phyloP scores from a whole-genome alignment of 306 rosid species.

The Phaseolus lunatus region DNA sequence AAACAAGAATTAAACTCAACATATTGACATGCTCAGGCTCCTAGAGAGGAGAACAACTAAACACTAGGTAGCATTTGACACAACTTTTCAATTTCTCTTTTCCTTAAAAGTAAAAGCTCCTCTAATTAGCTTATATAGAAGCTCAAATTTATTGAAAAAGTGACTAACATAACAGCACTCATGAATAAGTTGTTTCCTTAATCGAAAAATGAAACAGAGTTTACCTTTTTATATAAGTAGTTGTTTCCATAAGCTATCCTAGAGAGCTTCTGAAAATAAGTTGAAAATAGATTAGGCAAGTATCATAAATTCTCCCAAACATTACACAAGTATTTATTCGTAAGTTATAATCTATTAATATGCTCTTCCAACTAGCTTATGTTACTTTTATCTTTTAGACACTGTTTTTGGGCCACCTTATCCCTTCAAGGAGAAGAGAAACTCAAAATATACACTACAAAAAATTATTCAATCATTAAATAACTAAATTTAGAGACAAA shows the following conservation, averaged over 20 bases:
- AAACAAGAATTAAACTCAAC: not conserved
- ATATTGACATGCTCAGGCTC: not conserved
- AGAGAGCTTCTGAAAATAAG: too few species aligned
- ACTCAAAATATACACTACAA: not conserved
- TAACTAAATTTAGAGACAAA: too few species aligned
- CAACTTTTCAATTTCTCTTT: not conserved
- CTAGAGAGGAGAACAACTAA: not conserved
- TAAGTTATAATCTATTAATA: not conserved
- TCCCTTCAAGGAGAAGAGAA: not conserved
- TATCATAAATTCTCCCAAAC: too few species aligned
- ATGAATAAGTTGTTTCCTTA: too few species aligned
- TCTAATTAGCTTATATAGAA: not conserved
- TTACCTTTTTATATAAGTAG: too few species aligned
- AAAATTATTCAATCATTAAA: too few species aligned
- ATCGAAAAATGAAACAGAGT: too few species aligned
- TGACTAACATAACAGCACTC: not conserved
- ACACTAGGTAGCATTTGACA: not conserved
- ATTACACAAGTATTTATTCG: not conserved
- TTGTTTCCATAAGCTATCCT: too few species aligned
- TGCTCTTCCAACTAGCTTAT: not conserved
- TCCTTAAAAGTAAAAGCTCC: constrained; percentile 1
- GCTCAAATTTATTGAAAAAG: not conserved
- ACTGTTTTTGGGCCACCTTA: not conserved
- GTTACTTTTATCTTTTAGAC: not conserved
- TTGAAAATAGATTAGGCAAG: too few species aligned